Evolutionary conservation across 2,329 filamentous ascomycete genomes (phyloP).

Genomic region (Coniosporium tulheliwenetii): DNA sequence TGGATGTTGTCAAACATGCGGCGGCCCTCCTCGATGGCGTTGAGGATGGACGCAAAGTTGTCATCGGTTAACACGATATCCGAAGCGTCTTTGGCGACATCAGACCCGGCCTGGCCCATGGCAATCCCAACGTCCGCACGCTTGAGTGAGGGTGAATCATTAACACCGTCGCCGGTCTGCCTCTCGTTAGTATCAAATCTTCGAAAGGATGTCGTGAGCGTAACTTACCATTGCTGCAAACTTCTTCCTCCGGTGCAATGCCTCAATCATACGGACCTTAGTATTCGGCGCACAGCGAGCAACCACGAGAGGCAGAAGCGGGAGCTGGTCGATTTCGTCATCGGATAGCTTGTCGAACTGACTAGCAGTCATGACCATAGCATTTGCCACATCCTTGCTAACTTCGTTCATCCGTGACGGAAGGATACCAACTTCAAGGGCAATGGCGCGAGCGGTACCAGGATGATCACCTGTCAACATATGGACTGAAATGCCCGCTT

Average conservation of each 20-base stretch:
- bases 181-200: background rate
- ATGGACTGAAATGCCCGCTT: slow-evolving; percentile 63
- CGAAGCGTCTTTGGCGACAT: slow-evolving; percentile 71
- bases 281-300: slow-evolving; percentile 74
- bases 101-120: slow-evolving; percentile 72
- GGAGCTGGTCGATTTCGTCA: slow-evolving; percentile 56
- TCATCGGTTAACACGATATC: slow-evolving; percentile 78
- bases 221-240: slow-evolving; percentile 55
- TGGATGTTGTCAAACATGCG: slow-evolving; percentile 83
- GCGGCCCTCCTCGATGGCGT: slow-evolving; percentile 68
- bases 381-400: slow-evolving; percentile 45
- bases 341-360: slow-evolving; percentile 68
- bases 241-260: slow-evolving; percentile 57
- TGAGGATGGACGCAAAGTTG: slow-evolving; percentile 76
- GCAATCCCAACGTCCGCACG: slow-evolving; percentile 75
- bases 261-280: slow-evolving; percentile 84
- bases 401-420: slow-evolving; percentile 45
- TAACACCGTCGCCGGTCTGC: slow-evolving; percentile 66
- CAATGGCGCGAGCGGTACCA: slow-evolving; percentile 64
- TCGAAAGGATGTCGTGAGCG: background rate
- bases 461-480: slow-evolving; percentile 78
- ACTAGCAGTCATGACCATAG: slow-evolving; percentile 57
- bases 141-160: slow-evolving; percentile 70
- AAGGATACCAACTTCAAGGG: slow-evolving; percentile 64
- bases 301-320: slow-evolving; percentile 64